Evolutionary conservation across 306 rosid genomes (phyloP).

Genomic region (Dicorynia guianensis): DNA sequence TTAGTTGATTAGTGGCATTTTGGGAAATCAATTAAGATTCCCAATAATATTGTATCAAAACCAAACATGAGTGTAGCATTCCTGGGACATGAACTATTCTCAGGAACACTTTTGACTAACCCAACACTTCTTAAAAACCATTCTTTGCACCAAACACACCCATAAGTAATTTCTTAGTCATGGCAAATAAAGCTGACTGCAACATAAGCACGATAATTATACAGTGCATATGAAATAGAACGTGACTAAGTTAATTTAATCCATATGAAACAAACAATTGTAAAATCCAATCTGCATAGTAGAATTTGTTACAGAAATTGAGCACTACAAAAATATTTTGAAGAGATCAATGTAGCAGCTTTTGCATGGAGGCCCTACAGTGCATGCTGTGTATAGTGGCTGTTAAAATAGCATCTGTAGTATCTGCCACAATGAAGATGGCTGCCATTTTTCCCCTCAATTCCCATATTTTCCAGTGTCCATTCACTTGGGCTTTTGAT

Average conservation of each 20-base stretch:
- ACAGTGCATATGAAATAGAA: no score
- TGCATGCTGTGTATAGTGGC: background rate
- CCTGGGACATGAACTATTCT: no score
- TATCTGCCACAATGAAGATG: background rate
- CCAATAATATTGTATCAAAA: no score
- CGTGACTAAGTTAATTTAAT: no score
- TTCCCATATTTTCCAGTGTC: background rate
- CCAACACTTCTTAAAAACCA: no score
- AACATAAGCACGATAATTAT: background rate
- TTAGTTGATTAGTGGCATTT: no score
- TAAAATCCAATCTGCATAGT: background rate
- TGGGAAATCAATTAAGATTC: no score
- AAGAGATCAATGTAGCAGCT: background rate
- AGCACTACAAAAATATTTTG: conserved; percentile 7
- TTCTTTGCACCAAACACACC: no score
- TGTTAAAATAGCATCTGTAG: background rate
- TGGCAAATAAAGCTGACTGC: background rate
- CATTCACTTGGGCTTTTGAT: background rate
- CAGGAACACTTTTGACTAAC: no score
- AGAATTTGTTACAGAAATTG: background rate
- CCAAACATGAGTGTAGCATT: no score
- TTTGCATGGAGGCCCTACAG: background rate
- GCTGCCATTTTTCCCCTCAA: background rate
- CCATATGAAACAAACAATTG: conserved; percentile 15
- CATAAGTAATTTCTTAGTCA: background rate